These are phyloP conservation scores for Solanum pennellii DNA, from an alignment of 257 asterid genomes.

Conservation along the genomic window DNA sequence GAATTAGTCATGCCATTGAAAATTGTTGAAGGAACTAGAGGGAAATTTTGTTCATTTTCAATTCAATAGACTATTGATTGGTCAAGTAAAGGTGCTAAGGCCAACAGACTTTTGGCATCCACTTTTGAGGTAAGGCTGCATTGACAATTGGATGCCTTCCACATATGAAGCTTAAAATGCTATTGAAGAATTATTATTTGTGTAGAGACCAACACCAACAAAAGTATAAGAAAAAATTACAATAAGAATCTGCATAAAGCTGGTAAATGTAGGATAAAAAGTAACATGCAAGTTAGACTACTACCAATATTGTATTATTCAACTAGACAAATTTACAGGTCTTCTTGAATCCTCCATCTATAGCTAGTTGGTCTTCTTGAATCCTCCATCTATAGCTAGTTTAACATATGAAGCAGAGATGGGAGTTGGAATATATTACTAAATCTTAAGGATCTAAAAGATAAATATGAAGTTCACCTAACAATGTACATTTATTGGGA, in stretches of 20 bases:
- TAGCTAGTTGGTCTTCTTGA: not conserved
- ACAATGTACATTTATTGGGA: conserved; percentile 1
- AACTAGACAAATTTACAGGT: not conserved
- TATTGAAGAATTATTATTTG: not conserved
- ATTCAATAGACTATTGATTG: not conserved
- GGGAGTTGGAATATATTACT: not conserved
- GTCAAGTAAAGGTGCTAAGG: not conserved
- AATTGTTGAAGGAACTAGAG: not conserved
- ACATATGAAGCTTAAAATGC: not conserved
- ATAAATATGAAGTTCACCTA: not conserved
- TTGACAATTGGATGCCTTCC: not conserved
- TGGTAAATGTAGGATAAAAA: not conserved
- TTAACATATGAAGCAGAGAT: not conserved
- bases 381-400: not conserved
- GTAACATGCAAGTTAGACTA: not conserved
- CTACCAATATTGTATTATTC: not conserved
- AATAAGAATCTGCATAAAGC: not conserved
- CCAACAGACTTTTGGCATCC: not conserved
- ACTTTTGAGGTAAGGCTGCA: not conserved
- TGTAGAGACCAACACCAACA: not conserved
- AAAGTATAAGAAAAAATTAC: not conserved
- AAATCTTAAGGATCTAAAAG: not conserved
- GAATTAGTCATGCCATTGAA: not conserved
- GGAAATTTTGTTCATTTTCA: not conserved
- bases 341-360: not conserved